Base-by-base conservation (phyloP, 192 early-diverging fungal genomes). In the Umbelopsis vinacea region DNA sequence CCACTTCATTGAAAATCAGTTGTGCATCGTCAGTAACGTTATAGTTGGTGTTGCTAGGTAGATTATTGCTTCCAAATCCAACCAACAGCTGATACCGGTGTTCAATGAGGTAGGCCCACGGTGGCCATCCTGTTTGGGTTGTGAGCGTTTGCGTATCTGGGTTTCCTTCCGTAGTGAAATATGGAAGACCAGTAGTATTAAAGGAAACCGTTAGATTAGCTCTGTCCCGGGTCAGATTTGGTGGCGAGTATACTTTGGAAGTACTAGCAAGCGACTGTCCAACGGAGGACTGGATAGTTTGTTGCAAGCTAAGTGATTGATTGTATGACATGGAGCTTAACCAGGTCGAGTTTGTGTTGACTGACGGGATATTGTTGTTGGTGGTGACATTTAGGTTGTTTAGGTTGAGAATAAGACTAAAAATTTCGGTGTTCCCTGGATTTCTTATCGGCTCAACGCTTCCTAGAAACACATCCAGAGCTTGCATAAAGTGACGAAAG, bases 181-280 rank as follows among this genome's bases (percentile, higher is more conserved):
- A 68, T 26, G 67, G 48, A 1, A 54, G 19, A 35, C 46, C 69
- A 0, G 46, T 70, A 33, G 69, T 52, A 43, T 70, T 52, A 24
- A 70, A 47, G 19, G 48, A 52, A 52, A 9, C n/a, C 9, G 69
- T 40, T 24, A 70, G 15, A 46, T 70, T 52, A 2, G 11, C 43
- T 35, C 46, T 40, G 43, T 47, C 29, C 21, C 4, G 2, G 2
- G 45, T 71, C 14, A 70, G 40, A 40, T 78, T 73, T 10, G 23
- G 33, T 11, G 77, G 77, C 26, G 72, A 74, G 22, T 74, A 78
- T n/a, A 74, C 23, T 1, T 26, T 70, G 9, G 48, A 52, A 15
- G 47, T 70, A 15, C 22, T 37, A 2, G 29, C 15, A 8, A 70
- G 50, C 8, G 47, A 52, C n/a, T 37, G 19, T 9, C 48, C 35